Base-by-base conservation (phyloP, 495 filamentous ascomycete genomes). In the Daldinia loculata region DNA sequence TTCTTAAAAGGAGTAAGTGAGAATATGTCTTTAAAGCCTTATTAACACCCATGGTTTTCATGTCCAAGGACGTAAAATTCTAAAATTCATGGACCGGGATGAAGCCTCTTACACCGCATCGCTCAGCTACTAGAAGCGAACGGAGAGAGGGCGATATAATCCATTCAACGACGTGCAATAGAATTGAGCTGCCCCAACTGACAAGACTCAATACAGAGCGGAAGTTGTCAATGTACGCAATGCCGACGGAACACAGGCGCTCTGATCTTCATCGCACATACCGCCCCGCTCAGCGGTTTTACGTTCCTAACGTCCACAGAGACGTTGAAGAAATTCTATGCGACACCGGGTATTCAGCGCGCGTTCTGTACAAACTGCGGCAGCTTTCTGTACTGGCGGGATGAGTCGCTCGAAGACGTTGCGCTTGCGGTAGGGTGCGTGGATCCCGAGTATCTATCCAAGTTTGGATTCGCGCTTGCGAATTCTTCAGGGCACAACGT, bases 201-300 rank as follows among this genome's bases (percentile, higher is more conserved):
- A 64, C 24, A 60, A 60, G 19, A 61, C n/a, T 17, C 11, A 30
- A 15, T 6, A 8, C 39, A 81, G 79, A 76, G 71, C 50, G 38
- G 62, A 29, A 79, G 74, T 17, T 83, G 81, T 68, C 79, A 81
- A 56, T 83, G 81, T 68, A 83, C 77, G 43, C 79, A 81, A 62
- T 79, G 77, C 67, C 77, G 81, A 56, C 74, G 72, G 36, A 77
- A 77, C 53, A 79, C 79, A 5, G 76, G 75, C 27, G 39, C 71
- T n/a, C 58, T 82, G 56, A 77, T 80, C 72, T 77, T 78, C 64
- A 26, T 71, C 22, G 66, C 65, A 24, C 79, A 80, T 63, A 56
- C 70, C 50, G 19, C 39, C 0, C 66, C 71, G 6, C 41, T 61
- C 2, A 71, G 58, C 7, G 30, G 63, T 15, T 75, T 81, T 61